Conservation (phyloP, 805 yeast genomes). For the Myxozyma mucilagina region DNA sequence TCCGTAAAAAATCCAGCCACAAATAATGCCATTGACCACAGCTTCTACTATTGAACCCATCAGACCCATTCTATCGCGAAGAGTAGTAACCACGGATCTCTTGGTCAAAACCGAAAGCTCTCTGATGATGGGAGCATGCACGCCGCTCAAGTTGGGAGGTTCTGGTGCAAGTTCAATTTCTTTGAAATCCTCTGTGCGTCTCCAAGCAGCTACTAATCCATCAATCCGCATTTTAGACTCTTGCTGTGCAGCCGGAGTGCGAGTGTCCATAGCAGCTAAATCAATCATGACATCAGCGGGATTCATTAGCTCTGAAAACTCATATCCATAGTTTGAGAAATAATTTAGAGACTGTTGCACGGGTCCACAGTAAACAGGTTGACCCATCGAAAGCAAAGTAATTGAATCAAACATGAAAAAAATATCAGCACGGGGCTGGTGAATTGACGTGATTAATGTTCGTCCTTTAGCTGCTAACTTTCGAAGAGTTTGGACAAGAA, state of each 20-base stretch:
- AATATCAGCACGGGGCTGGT: constrained; percentile 82
- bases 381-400: constrained; percentile 65
- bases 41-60: constrained; percentile 50
- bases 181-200: constrained; percentile 2
- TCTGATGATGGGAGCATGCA: constrained; percentile 46
- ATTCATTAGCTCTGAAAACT: constrained; percentile 51
- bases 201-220: constrained; percentile 46
- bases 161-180: background rate
- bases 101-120: constrained; percentile 49
- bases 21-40: constrained; percentile 55
- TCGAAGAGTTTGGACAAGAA: constrained; percentile 61
- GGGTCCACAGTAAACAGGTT: constrained; percentile 51
- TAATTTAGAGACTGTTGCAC: constrained; percentile 48
- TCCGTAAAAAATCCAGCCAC: constrained; percentile 75
- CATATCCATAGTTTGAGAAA: constrained; percentile 51
- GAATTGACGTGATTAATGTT: constrained; percentile 73
- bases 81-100: constrained; percentile 50
- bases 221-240: constrained; percentile 43
- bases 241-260: constrained; percentile 44
- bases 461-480: constrained; percentile 61
- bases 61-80: constrained; percentile 54
- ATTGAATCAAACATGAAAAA: constrained; percentile 65
- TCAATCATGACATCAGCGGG: constrained; percentile 66
- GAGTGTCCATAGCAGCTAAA: constrained; percentile 55
- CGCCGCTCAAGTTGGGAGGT: constrained; percentile 31